A percentile compares a stretch with the other conserved stretches of the same genome.
These are phyloP conservation scores for Mytilinidion resinicola DNA, from an alignment of 495 filamentous ascomycete species.

Conservation along the genomic window DNA sequence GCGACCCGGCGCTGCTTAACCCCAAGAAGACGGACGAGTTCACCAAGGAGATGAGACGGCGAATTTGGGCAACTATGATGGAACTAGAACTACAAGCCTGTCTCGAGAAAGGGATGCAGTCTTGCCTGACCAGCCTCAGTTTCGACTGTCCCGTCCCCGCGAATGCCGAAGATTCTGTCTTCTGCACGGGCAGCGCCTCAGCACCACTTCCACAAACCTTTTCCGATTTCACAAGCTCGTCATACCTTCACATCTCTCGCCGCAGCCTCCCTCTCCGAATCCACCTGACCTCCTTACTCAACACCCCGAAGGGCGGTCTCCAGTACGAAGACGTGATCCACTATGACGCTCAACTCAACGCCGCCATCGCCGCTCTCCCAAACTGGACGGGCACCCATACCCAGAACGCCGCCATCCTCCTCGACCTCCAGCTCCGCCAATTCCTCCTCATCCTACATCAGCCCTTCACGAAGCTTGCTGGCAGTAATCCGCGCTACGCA, in stretches of 20 bases:
- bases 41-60: conserved; percentile 21
- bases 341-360: conserved; percentile 13
- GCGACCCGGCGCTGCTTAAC: conserved; percentile 11
- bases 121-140: conserved; percentile 15
- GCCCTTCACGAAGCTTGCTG: conserved; percentile 18
- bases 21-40: conserved; percentile 12
- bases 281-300: conserved; percentile 18
- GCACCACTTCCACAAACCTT: conserved; percentile 4
- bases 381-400: conserved; percentile 7
- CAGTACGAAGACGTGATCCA: conserved; percentile 22
- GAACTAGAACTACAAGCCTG: conserved; percentile 24
- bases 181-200: background rate
- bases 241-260: conserved; percentile 7
- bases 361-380: conserved; percentile 9
- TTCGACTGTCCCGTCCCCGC: conserved; percentile 17
- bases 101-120: conserved; percentile 16
- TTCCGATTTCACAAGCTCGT: conserved; percentile 17
- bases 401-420: conserved; percentile 3
- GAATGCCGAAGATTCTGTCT: conserved; percentile 16
- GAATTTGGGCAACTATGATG: conserved; percentile 22
- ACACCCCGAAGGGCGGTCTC: conserved; percentile 17
- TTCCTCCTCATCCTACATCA: conserved; percentile 18
- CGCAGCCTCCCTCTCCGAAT: conserved; percentile 14
- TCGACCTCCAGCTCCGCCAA: conserved; percentile 25
- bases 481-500: conserved; percentile 11